A percentile compares a stretch with the other conserved stretches of the same genome.
Conservation (phyloP, 805 yeast genomes). For the Isabelozyma gotoi region DNA sequence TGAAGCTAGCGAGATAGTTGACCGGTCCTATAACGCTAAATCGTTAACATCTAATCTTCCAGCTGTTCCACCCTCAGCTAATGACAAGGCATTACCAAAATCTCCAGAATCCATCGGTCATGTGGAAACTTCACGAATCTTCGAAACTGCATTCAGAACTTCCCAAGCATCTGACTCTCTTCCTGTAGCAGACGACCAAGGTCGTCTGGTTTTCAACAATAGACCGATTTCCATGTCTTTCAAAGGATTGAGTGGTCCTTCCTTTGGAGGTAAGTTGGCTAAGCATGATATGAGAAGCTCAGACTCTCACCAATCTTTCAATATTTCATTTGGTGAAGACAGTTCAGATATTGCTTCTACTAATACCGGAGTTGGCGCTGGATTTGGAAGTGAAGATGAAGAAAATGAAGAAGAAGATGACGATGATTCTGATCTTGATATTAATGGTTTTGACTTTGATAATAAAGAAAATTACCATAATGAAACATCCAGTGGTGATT, state of each 20-base stretch:
- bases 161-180: conserved; percentile 2
- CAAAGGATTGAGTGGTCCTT: conserved; percentile 58
- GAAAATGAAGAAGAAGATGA: conserved; percentile 22
- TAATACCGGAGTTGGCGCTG: conserved; percentile 36
- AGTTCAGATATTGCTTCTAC: conserved; percentile 22
- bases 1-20: conserved; percentile 1
- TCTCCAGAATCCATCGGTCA: conserved; percentile 8
- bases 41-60: neutral
- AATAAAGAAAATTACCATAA: conserved; percentile 2
- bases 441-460: conserved; percentile 2
- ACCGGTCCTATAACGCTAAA: neutral
- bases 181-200: conserved; percentile 2
- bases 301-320: conserved; percentile 42
- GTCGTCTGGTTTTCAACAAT: conserved; percentile 11
- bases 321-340: conserved; percentile 35
- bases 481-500: no score
- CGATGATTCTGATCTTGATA: conserved; percentile 8
- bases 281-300: conserved; percentile 29
- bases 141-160: conserved; percentile 15
- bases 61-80: conserved; percentile 10
- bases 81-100: conserved; percentile 6
- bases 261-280: conserved; percentile 40
- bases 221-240: conserved; percentile 55
- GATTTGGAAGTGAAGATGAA: conserved; percentile 32
- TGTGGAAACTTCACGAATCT: conserved; percentile 19